These are phyloP conservation scores for Medicago arabica DNA, from an alignment of 306 rosid species.

Conservation along the genomic window DNA sequence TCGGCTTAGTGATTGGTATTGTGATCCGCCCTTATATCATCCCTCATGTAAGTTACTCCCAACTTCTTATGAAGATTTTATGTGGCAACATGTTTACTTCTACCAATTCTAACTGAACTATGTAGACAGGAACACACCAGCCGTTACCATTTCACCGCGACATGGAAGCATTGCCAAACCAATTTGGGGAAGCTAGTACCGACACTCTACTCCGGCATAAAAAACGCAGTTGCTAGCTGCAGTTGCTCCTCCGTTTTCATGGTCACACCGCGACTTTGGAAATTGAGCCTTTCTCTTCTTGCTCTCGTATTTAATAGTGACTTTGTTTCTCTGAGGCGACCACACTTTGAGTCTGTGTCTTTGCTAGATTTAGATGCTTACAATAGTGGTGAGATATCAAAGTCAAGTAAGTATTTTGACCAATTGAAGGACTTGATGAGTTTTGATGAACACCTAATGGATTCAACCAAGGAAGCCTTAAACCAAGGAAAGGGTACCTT, in stretches of 20 bases:
- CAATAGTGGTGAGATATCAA: slow-evolving; percentile 49
- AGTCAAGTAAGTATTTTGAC: slow-evolving; percentile 59
- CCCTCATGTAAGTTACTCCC: slow-evolving; percentile 55
- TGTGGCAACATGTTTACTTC: not conserved
- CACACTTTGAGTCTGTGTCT: slow-evolving; percentile 49
- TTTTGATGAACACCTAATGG: slow-evolving; percentile 42
- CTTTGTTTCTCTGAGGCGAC: slow-evolving; percentile 40
- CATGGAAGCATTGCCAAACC: slow-evolving; percentile 83
- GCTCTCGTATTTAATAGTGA: slow-evolving; percentile 47
- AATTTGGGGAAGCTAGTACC: slow-evolving; percentile 57
- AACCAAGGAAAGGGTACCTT: slow-evolving; percentile 26
- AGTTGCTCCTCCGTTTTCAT: slow-evolving; percentile 22
- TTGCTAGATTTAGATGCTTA: slow-evolving; percentile 58
- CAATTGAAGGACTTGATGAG: slow-evolving; percentile 58
- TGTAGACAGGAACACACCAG: slow-evolving; percentile 68
- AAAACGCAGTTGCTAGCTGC: slow-evolving; percentile 70
- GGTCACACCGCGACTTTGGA: slow-evolving; percentile 46
- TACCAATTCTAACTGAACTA: slow-evolving; percentile 43
- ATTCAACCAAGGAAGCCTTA: slow-evolving; percentile 4
- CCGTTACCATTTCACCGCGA: slow-evolving; percentile 43
- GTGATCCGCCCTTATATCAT: slow-evolving; percentile 51
- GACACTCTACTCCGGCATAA: slow-evolving; percentile 69
- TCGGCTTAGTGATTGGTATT: slow-evolving; percentile 50
- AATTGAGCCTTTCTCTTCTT: slow-evolving; percentile 52
- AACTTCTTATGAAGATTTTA: not conserved